Evolutionary conservation across 2,329 filamentous ascomycete species (phyloP), one percentile per base, ranked within the genome.

Genomic region (Phaeoacremonium minimum): DNA sequence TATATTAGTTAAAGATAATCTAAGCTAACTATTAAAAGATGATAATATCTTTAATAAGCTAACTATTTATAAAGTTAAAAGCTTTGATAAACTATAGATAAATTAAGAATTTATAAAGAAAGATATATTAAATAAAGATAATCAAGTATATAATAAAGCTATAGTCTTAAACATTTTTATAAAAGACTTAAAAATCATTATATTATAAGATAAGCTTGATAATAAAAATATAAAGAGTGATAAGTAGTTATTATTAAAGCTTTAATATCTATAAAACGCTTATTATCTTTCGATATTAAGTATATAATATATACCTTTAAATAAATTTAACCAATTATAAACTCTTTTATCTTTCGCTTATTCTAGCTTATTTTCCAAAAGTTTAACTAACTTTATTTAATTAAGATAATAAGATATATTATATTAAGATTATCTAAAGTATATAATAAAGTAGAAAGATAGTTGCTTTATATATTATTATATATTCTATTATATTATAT

Each of bases 391-490:
- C 7, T n/a, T 6, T 9, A 19, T 36, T 18, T 35, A n/a, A n/a
- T 33, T 32, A 17, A n/a, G 14, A 16, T 30, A 32, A 11, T 17
- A 22, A 5, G 14, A 28, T 16, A 30, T 26, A 22, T 13, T 32
- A 26, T 15, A 37, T 30, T 36, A 18, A 35, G 14, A 22, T 19
- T 37, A 32, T 16, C 16, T 32, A 30, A 31, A 40, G 15, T 32
- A 33, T 33, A 33, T 26, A 28, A 32, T 40, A 32, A 29, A 36
- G 22, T 37, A 32, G 22, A 32, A 30, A n/a, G 8, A 37, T 26
- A 26, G 31, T 28, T n/a, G 11, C 17, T 33, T 40, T 32, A 18
- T 32, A 36, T 16, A 30, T 15, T 26, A 32, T 13, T 28, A n/a
- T 17, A 37, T 19, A 22, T 37, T 20, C n/a, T 15, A 7, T 15